Base-by-base conservation (phyloP, 2,329 filamentous ascomycete species). In the Clonostachys rhizophaga region DNA sequence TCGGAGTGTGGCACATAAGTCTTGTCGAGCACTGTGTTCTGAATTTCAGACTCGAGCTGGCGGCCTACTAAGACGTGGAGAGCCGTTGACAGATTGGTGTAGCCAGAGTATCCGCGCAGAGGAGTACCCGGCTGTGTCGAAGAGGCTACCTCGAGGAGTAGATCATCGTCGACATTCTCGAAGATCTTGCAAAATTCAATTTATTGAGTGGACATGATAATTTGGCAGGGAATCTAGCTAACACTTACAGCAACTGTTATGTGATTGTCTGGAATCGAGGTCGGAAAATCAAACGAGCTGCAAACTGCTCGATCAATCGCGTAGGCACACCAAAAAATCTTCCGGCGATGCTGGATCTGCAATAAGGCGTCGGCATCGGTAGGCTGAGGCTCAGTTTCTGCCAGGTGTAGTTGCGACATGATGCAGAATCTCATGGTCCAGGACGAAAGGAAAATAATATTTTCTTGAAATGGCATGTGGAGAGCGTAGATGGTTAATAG, bases 251-350 rank as follows among this genome's bases (percentile, higher is more conserved):
- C 14, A 7, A 39, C 36, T n/a, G 47, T 49, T 9, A 49, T 49
- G 9, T 46, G 42, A 24, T 43, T 34, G 34, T 46, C 44, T 40
- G 47, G 44, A 34, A 49, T 46, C 7, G 47, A 49, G 8, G 11
- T 40, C 6, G 47, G 47, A 9, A 46, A 36, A 18, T 43, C 47
- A 24, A 43, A 49, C 12, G 47, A 46, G 35, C 40, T 46, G 18
- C 39, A 49, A 6, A 49, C 47, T 34, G 44, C 44, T 34, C 47
- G 39, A 12, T 49, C 47, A 14, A 49, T 43, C n/a, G 39, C 44
- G 40, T 49, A 49, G 14, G 47, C 47, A n/a, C 43, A 49, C 47
- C 47, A 49, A 14, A 49, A 49, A 17, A 46, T 17, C 30, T 41
- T 40, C 13, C 47, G 37, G 5, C 47, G 47, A 41, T 49, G 47